Evolutionary conservation across 2,329 filamentous ascomycete species (phyloP), one percentile per base, ranked within the genome.

Genomic region (Lojkania enalia): DNA sequence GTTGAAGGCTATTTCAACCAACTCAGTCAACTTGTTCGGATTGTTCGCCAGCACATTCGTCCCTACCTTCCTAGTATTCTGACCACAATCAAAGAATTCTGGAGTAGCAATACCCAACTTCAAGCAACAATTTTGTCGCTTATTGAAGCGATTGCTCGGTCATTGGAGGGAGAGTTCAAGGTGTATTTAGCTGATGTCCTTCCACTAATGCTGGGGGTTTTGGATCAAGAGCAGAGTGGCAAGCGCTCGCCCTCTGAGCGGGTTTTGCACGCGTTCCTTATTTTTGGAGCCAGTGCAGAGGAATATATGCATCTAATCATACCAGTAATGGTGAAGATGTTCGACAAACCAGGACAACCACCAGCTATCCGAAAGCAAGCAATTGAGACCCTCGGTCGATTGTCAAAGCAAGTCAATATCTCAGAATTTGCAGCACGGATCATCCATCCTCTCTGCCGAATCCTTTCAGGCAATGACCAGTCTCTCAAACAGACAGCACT

Each of bases 281-380:
- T 99, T 0, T 99, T 99, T 66, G 95, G 95, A 1, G 86, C 91
- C 0, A 97, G 91, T 62, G 88, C 88, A 9, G 94, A 99, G 67
- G 94, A 99, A 67, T 99, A 99, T 69, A 99, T 99, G 94, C 94
- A 99, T 67, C 78, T 99, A 40, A 97, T 99, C 55, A 89, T 99
- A 39, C 94, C 94, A 0, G 90, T 95, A 25, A 90, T 99, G 61
- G 91, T 99, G 6, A 85, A 87, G 33, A 87, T 96, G 37, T 97
- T 99, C 62, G 92, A 99, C 67, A 95, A 90, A 63, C 82, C 87
- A 21, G 85, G 87, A 9, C 88, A 95, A 52, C 90, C 90, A 5
- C 76, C 82, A 1, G 86, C 86, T 47, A 83, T 96, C 36, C 82
- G 90, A 41, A 95, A 90, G 69, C 84, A 85, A 18, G 92, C 92